phyloP scores from a whole-genome alignment of 2,329 filamentous ascomycete genomes.

The Cadophora sp. region DNA sequence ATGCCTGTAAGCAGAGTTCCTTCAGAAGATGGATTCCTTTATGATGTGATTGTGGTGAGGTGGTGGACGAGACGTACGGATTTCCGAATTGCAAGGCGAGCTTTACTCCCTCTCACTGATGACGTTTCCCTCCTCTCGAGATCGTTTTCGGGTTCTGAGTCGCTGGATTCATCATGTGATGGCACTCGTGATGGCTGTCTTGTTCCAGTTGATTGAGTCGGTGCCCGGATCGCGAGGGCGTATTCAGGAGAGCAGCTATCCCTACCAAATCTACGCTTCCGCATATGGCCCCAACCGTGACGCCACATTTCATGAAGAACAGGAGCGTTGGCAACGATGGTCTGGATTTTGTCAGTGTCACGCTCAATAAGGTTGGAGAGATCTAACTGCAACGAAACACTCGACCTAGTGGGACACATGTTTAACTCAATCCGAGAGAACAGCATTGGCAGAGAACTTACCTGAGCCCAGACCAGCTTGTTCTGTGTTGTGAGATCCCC shows the following conservation, averaged over 20 bases:
- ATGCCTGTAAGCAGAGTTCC: background rate
- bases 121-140: background rate
- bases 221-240: conserved; percentile 13
- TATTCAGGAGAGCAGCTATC: conserved; percentile 20
- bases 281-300: conserved; percentile 28
- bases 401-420: conserved; percentile 28
- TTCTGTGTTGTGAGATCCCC: conserved; percentile 19
- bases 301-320: conserved; percentile 37
- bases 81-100: conserved; percentile 7
- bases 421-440: background rate
- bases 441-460: background rate
- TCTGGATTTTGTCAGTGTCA: conserved; percentile 22
- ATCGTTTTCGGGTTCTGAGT: background rate
- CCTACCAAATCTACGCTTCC: conserved; percentile 24
- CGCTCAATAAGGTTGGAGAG: background rate
- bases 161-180: background rate
- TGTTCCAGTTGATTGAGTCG: conserved; percentile 10
- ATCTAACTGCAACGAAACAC: conserved; percentile 35
- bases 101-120: conserved; percentile 6
- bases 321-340: conserved; percentile 37
- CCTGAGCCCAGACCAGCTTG: conserved; percentile 34
- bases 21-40: no score
- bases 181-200: background rate
- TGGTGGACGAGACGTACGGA: conserved; percentile 10
- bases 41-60: no score